Base-by-base conservation (phyloP, 1,284 basidiomycete genomes). In the Malassezia brasiliensis region DNA sequence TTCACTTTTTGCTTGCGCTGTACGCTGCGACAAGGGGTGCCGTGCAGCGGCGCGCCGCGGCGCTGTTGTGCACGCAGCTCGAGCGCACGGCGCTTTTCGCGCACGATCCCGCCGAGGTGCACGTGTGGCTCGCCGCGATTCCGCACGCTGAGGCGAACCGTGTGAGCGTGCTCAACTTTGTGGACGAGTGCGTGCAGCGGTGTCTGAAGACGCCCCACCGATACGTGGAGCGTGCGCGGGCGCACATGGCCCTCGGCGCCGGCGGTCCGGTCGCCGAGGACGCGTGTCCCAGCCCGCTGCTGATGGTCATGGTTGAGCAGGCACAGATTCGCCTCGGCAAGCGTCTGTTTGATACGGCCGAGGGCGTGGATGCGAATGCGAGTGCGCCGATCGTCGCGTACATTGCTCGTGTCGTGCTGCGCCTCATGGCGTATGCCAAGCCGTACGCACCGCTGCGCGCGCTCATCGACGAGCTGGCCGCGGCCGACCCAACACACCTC, bases 111-210 rank as follows among this genome's bases (percentile, higher is more conserved):
- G 76, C 80, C 19, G 90, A 94, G 70, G 79, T 88, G 2, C 74
- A 79, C 0, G 77, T 86, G 3, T 94, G 90, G 90, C 78, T 94
- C 5, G 75, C 79, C 2, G 81, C 83, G 15, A 47, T 75, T 25
- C 69, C 62, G 15, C 1, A 72, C 84, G 1, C 83, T 83, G 17
- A 78, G 79, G 39, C 49, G 1, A 72, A 77, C 7, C 76, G 85
- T 37, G 79, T 78, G 0, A 82, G 82, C 56, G 80, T 90, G 3
- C 77, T 87, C 4, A 66, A 77, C 0, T 90, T 94, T 76, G 63
- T 94, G 12, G 90, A 96, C 65, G 87, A 90, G 44, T 93, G 88
- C 67, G 78, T 87, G 7, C 83, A 86, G 53, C 81, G 88, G n/a
- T 89, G 85, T 63, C 69, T 85, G 60, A 90, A 87, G 76, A 86